phyloP scores from a whole-genome alignment of 805 yeast genomes.

The Ogataea nonfermentans region DNA sequence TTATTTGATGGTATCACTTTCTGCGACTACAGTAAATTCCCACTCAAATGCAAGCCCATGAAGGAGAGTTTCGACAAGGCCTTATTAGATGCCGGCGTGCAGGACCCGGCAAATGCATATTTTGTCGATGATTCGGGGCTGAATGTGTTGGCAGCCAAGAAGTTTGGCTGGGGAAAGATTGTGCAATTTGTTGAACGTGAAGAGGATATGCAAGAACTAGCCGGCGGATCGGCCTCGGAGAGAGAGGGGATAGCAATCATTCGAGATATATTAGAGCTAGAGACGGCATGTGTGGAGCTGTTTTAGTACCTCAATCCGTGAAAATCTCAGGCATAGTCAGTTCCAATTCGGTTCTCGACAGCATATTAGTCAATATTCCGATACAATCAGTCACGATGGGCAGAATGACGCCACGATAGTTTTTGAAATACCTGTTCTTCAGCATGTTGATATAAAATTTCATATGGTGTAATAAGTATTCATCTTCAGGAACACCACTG shows the following conservation, averaged over 20 bases:
- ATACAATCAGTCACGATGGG: constrained; percentile 26
- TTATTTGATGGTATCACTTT: constrained; percentile 90
- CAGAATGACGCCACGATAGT: constrained; percentile 15
- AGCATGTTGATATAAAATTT: constrained; percentile 11
- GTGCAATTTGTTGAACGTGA: constrained; percentile 75
- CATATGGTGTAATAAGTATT: constrained; percentile 13
- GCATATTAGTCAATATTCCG: constrained; percentile 15
- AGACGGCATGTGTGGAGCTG: constrained; percentile 49
- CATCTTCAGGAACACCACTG: constrained; percentile 11
- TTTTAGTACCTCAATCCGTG: constrained; percentile 29
- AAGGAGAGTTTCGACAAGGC: constrained; percentile 60
- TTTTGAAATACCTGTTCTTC: constrained; percentile 19
- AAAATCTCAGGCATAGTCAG: constrained; percentile 17
- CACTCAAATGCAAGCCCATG: constrained; percentile 90
- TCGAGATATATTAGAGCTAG: constrained; percentile 55
- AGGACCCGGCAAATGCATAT: constrained; percentile 49
- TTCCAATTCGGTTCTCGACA: constrained; percentile 21
- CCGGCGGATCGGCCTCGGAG: constrained; percentile 35
- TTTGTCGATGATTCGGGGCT: constrained; percentile 86
- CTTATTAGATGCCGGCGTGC: constrained; percentile 61
- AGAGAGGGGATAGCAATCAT: constrained; percentile 48
- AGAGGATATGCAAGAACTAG: constrained; percentile 44
- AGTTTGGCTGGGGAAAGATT: constrained; percentile 69
- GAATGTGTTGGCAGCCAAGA: constrained; percentile 71
- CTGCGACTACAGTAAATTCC: constrained; percentile 77